Evolutionary conservation across 768 basidiomycete species (phyloP).

Genomic region (Lactarius evosmus): DNA sequence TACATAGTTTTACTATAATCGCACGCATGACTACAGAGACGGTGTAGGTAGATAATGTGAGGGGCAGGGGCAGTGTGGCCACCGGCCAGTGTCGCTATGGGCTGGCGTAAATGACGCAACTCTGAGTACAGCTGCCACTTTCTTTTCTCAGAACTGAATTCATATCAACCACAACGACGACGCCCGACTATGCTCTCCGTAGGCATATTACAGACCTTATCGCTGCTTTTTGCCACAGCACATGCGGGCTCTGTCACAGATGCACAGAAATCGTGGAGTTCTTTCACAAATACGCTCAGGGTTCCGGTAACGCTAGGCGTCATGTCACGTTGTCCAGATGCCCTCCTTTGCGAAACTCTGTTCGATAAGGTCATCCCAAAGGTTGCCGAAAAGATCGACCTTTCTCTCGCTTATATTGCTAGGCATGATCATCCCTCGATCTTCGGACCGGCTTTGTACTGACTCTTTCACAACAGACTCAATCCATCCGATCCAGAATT

Average conservation of each 20-base stretch:
- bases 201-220: background rate
- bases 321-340: conserved; percentile 79
- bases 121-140: background rate
- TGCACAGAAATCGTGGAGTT: conserved; percentile 15
- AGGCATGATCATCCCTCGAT: conserved; percentile 46
- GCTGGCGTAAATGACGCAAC: conserved; percentile 17
- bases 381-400: conserved; percentile 60
- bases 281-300: conserved; percentile 33
- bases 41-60: background rate
- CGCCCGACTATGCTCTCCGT: background rate
- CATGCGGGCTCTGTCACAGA: background rate
- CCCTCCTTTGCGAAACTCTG: conserved; percentile 71
- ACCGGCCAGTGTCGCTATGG: background rate
- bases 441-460: background rate
- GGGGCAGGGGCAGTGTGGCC: background rate
- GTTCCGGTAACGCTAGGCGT: conserved; percentile 56
- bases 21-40: background rate
- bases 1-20: conserved; percentile 2
- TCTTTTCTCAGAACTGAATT: background rate
- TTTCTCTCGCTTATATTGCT: conserved; percentile 72
- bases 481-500: conserved; percentile 64
- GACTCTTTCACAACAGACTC: conserved; percentile 40
- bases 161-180: background rate
- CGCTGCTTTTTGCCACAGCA: background rate
- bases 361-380: conserved; percentile 68